Evolutionary conservation across 2,329 filamentous ascomycete genomes (phyloP).

Genomic region (Aspergillus sp.): DNA sequence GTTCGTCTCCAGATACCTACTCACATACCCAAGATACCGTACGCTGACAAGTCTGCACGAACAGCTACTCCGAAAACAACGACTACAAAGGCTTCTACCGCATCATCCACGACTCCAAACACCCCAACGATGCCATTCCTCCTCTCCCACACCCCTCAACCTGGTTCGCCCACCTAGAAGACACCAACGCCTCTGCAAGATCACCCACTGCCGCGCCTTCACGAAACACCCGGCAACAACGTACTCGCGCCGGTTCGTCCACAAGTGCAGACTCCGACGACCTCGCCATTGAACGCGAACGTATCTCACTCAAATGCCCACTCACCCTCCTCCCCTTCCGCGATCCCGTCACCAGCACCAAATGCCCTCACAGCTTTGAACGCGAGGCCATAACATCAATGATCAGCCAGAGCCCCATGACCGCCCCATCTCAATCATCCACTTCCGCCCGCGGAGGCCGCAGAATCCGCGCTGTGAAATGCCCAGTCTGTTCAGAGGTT

Average conservation of each 20-base stretch:
- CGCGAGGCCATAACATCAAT: slow-evolving; percentile 46
- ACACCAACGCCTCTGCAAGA: slow-evolving; percentile 17
- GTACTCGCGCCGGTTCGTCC: slow-evolving; percentile 21
- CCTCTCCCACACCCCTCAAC: slow-evolving; percentile 57
- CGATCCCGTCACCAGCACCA: slow-evolving; percentile 49
- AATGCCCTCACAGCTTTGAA: slow-evolving; percentile 54
- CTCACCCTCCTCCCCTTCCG: slow-evolving; percentile 47
- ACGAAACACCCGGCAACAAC: slow-evolving; percentile 19
- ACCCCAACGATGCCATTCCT: slow-evolving; percentile 54
- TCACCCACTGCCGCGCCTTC: slow-evolving; percentile 9
- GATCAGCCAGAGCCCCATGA: slow-evolving; percentile 36
- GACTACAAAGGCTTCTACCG: slow-evolving; percentile 62
- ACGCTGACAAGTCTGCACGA: neutral
- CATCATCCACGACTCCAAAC: slow-evolving; percentile 61
- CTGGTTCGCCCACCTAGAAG: slow-evolving; percentile 60
- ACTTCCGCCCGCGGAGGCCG: slow-evolving; percentile 15
- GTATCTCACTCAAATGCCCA: slow-evolving; percentile 48
- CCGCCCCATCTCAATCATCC: slow-evolving; percentile 22
- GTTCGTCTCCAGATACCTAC: slow-evolving; percentile 33
- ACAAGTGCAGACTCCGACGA: slow-evolving; percentile 40
- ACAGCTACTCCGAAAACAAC: slow-evolving; percentile 58
- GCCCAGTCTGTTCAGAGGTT: slow-evolving; percentile 42
- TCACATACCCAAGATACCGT: neutral
- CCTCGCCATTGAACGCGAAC: slow-evolving; percentile 47
- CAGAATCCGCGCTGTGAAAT: slow-evolving; percentile 34